A percentile compares a stretch with the other conserved stretches of the same genome.
phyloP scores from a whole-genome alignment of 2,329 filamentous ascomycete genomes.

The Pseudogymnoascus sp. region DNA sequence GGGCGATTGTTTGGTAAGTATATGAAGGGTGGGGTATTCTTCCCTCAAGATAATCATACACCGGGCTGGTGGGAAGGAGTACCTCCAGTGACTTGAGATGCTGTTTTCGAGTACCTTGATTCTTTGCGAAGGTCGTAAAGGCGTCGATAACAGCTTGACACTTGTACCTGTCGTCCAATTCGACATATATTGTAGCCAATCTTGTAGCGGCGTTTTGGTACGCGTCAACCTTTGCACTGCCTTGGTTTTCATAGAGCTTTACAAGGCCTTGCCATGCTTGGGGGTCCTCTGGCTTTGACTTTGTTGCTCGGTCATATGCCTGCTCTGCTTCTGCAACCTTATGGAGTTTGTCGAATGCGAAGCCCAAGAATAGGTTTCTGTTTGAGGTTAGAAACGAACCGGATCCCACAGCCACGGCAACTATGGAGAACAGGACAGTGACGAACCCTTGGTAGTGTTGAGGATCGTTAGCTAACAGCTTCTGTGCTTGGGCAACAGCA shows the following conservation, averaged over 20 bases:
- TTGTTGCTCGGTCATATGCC: conserved; percentile 65
- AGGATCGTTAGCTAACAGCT: conserved; percentile 62
- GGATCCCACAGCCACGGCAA: not conserved
- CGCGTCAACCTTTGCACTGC: conserved; percentile 56
- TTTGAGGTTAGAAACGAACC: not conserved
- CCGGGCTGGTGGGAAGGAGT: conserved; percentile 68
- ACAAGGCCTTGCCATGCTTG: conserved; percentile 88
- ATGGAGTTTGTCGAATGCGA: conserved; percentile 71
- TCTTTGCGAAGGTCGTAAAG: conserved; percentile 65
- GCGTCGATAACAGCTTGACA: conserved; percentile 67
- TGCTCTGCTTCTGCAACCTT: conserved; percentile 65
- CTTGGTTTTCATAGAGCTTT: conserved; percentile 75
- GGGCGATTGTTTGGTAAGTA: conserved; percentile 74
- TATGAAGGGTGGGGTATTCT: conserved; percentile 69
- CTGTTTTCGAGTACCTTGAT: conserved; percentile 63
- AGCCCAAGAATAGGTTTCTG: conserved; percentile 78
- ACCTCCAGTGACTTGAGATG: conserved; percentile 69
- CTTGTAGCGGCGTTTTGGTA: conserved; percentile 68
- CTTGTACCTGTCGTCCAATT: conserved; percentile 55
- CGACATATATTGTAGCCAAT: conserved; percentile 66
- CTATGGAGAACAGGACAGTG: not conserved
- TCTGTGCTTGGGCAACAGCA: conserved; percentile 60
- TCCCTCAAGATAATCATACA: conserved; percentile 79
- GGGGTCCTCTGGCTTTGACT: conserved; percentile 64
- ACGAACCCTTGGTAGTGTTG: conserved; percentile 74